Evolutionary conservation across 2,329 filamentous ascomycete species (phyloP).

Genomic region (Neofusicoccum umdonicola): DNA sequence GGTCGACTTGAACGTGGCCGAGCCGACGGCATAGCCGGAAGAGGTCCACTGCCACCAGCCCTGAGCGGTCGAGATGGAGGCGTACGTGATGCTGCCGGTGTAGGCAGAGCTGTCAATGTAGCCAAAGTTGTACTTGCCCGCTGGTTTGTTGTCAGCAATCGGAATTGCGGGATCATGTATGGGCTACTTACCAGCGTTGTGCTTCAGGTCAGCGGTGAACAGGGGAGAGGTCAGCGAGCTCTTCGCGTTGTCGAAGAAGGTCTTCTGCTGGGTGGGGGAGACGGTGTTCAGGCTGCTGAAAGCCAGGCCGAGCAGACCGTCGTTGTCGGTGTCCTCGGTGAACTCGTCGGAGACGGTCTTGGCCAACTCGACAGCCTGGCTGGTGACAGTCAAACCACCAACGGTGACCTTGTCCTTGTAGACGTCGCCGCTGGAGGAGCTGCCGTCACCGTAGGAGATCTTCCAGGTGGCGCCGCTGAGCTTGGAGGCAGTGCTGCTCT

Average conservation of each 20-base stretch:
- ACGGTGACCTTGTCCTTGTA: slow-evolving; percentile 65
- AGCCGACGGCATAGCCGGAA: slow-evolving; percentile 56
- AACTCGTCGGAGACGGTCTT: slow-evolving; percentile 56
- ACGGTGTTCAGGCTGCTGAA: slow-evolving; percentile 62
- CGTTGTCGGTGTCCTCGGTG: slow-evolving; percentile 42
- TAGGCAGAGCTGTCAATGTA: slow-evolving; percentile 60
- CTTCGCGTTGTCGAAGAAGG: slow-evolving; percentile 61
- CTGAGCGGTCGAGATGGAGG: slow-evolving; percentile 54
- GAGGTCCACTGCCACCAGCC: slow-evolving; percentile 64
- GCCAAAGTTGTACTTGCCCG: slow-evolving; percentile 57
- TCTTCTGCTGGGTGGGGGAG: slow-evolving; percentile 49
- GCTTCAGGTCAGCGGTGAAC: slow-evolving; percentile 59
- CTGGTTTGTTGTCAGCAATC: not conserved
- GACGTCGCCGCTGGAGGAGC: slow-evolving; percentile 61
- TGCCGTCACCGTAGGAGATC: slow-evolving; percentile 67
- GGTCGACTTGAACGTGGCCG: slow-evolving; percentile 31
- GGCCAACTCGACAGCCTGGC: slow-evolving; percentile 66
- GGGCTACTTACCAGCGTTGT: slow-evolving; percentile 34
- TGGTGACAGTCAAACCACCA: slow-evolving; percentile 56
- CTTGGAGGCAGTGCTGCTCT: slow-evolving; percentile 40
- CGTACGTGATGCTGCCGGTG: slow-evolving; percentile 57
- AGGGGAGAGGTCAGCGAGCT: slow-evolving; percentile 50
- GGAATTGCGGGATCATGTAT: not conserved
- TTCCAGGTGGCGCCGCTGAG: slow-evolving; percentile 46
- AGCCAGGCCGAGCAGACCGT: slow-evolving; percentile 60